Percentiles rank a stretch among this genome's conserved stretches.
Conservation (phyloP, 176 grass and related monocot species). For the Lolium rigidum region DNA sequence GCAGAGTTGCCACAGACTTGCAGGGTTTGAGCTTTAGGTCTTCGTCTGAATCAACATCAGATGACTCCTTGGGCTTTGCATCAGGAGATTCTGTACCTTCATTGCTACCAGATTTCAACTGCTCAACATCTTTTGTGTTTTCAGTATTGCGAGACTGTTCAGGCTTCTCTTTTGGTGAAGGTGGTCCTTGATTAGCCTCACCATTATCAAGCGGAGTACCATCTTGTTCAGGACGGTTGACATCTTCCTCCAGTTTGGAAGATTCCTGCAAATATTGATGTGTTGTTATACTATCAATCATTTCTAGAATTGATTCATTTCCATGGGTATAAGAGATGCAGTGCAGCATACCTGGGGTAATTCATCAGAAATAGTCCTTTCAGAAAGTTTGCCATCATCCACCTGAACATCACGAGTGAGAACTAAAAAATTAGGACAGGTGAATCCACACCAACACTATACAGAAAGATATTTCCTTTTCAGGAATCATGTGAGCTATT, state of each 20-base stretch:
- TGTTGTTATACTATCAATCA: constrained; percentile 8
- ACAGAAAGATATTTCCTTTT: constrained; percentile 16
- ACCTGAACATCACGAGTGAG: constrained; percentile 56
- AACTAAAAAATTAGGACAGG: constrained; percentile 36
- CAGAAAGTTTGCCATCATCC: constrained; percentile 84
- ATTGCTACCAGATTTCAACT: constrained; percentile 44
- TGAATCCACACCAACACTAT: not conserved
- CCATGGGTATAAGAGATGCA: constrained; percentile 33
- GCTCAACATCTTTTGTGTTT: constrained; percentile 49
- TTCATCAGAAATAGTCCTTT: constrained; percentile 89
- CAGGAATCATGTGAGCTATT: not conserved
- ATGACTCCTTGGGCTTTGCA: constrained; percentile 23
- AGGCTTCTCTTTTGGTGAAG: constrained; percentile 68
- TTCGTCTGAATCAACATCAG: constrained; percentile 43
- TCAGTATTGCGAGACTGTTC: constrained; percentile 37
- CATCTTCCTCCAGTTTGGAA: constrained; percentile 59
- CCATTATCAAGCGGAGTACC: constrained; percentile 54
- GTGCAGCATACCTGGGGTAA: constrained; percentile 59
- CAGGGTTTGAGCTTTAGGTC: constrained; percentile 15
- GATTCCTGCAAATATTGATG: constrained; percentile 59
- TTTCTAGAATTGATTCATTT: not conserved
- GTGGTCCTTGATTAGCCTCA: constrained; percentile 47
- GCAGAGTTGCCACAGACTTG: constrained; percentile 38
- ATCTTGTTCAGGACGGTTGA: constrained; percentile 60
- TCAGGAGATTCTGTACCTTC: constrained; percentile 43